Conservation (phyloP, 176 grass and related monocot genomes). For the Avena eriantha region DNA sequence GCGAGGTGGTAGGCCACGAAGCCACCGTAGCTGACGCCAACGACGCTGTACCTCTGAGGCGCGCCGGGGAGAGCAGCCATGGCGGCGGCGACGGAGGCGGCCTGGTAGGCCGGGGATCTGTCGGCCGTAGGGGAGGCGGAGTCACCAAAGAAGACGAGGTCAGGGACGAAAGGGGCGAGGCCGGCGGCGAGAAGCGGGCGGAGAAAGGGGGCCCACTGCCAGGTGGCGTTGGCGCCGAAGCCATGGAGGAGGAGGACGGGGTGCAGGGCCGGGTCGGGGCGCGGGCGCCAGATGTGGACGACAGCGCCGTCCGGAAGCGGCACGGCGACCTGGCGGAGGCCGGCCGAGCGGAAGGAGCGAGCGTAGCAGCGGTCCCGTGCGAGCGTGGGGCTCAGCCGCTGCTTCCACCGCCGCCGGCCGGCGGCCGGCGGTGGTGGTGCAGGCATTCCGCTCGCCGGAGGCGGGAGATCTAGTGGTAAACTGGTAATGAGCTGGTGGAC, state of each 20-base stretch:
- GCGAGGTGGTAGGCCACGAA: conserved; percentile 87
- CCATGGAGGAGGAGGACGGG: conserved; percentile 81
- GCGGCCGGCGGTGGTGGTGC: not conserved
- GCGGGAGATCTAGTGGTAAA: not conserved
- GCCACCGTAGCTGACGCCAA: conserved; percentile 86
- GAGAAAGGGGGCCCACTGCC: conserved; percentile 86
- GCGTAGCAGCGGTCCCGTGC: conserved; percentile 74
- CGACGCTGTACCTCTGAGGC: conserved; percentile 56
- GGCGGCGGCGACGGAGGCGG: conserved; percentile 48
- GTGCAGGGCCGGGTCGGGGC: conserved; percentile 32
- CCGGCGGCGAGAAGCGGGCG: conserved; percentile 71
- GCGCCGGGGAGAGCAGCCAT: conserved; percentile 47
- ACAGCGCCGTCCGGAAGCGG: conserved; percentile 62
- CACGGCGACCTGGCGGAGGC: conserved; percentile 58
- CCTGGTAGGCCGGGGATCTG: conserved; percentile 80
- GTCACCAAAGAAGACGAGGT: conserved; percentile 89
- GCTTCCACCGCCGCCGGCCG: conserved; percentile 37
- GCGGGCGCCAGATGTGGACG: conserved; percentile 75
- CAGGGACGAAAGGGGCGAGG: conserved; percentile 84
- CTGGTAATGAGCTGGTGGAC: not conserved
- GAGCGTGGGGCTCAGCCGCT: conserved; percentile 65
- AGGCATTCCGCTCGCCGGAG: conserved; percentile 41
- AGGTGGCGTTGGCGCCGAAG: conserved; percentile 83
- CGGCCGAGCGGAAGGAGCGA: conserved; percentile 72
- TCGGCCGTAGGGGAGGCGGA: conserved; percentile 62